Evolutionary conservation across 345 rosid genomes (phyloP), one percentile per base, ranked within the genome.

Genomic region (Luvunga scandens): DNA sequence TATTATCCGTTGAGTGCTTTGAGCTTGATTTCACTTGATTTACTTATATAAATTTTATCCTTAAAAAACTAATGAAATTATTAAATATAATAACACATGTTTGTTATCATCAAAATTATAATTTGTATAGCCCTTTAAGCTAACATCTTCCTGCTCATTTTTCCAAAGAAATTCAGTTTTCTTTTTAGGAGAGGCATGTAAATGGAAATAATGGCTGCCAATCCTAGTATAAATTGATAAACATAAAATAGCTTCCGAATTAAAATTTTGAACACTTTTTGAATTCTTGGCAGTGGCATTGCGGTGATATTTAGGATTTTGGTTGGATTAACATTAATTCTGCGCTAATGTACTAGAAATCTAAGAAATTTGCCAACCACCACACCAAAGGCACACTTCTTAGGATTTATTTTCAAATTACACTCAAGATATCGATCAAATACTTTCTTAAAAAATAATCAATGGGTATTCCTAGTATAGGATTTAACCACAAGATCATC

Each of bases 131-230:
- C n/a, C n/a, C n/a, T n/a, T n/a, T n/a, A n/a, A n/a, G n/a, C n/a
- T n/a, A n/a, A n/a, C n/a, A n/a, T n/a, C n/a, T n/a, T n/a, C n/a
- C n/a, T n/a, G n/a, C n/a, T n/a, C n/a, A n/a, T n/a, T n/a, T n/a
- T n/a, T n/a, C n/a, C n/a, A n/a, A 2, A 4, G 4, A 21, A 18
- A 21, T 1, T n/a, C 0, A 0, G 9, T 21, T 7, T 21, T 21
- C 0, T 57, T 57, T 10, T 57, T 21, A 57, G 9, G 0, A 57
- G n/a, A 21, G 3, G 2, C 2, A 0, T 57, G 22, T 19, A 57
- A 18, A 2, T 21, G 22, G n/a, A 1, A 50, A 50, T 14, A 5
- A 50, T 13, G 16, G 1, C 19, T 12, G 0, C 19, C 1, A 50
- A 19, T 3, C 57, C 57, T 13, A 2, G 22, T 1, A 50, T 50